Base-by-base conservation (phyloP, 306 rosid genomes). In the Medicago lupulina region DNA sequence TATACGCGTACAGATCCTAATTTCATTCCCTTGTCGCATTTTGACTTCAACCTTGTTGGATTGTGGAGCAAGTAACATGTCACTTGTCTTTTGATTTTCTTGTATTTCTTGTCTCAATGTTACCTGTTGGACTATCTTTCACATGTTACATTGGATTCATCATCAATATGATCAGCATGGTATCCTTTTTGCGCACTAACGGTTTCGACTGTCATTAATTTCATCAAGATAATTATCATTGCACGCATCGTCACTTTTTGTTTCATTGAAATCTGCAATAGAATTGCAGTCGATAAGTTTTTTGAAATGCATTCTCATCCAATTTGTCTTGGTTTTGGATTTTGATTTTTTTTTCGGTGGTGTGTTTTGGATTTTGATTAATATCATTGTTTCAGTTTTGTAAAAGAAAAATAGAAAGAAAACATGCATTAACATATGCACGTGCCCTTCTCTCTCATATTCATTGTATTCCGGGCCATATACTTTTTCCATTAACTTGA, bases 301-400 rank as follows among this genome's bases (percentile, higher is more conserved):
- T 66, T 80, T 93, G 51, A 11, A 67, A 43, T 54, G 69, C 61
- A 81, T 83, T 89, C 88, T 88, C 92, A 93, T 88, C 98, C 93
- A 93, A 83, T 83, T 91, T 62, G n/a, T n/a, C n/a, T n/a, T n/a
- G n/a, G 54, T 55, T 36, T 65, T 40, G 70, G 66, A 59, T 64
- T 82, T 74, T 47, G 80, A 43, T 76, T 72, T n/a, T n/a, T n/a
- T n/a, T n/a, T n/a, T n/a, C n/a, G n/a, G n/a, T n/a, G n/a, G n/a
- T n/a, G n/a, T n/a, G 54, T 55, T 36, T 65, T 40, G 70, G 66
- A 59, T 64, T 82, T 74, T 47, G 80, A 43, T 76, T 72, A 16
- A 41, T 17, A 81, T 49, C 71, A 67, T 73, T 65, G 59, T 49
- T 44, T 44, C 50, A 63, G 59, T 74, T 75, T 31, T 36, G 73